phyloP scores from a whole-genome alignment of 345 rosid species.

The Abelmoschus esculentus region DNA sequence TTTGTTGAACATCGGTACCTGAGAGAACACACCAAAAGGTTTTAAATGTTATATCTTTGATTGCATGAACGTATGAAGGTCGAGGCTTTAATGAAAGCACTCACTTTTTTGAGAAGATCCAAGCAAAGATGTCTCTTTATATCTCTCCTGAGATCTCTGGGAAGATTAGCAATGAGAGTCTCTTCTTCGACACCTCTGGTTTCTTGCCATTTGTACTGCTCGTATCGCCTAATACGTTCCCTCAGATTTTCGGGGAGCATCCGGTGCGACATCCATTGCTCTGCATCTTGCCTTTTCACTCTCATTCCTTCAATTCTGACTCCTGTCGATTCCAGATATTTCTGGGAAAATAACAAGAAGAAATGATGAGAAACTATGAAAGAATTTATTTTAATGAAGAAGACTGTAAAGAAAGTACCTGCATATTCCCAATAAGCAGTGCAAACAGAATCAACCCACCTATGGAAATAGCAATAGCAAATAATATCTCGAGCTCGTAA shows the following conservation, averaged over 20 bases:
- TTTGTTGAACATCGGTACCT: constrained; percentile 71
- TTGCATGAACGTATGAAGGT: neutral
- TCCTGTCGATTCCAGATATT: constrained; percentile 61
- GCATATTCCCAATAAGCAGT: constrained; percentile 56
- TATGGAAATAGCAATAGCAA: constrained; percentile 36
- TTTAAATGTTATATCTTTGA: neutral
- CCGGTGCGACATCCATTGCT: constrained; percentile 83
- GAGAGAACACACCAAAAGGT: neutral
- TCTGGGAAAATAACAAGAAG: constrained; percentile 25
- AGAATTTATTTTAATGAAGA: neutral
- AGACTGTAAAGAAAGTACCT: constrained; percentile 24
- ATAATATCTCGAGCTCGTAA: constrained; percentile 33
- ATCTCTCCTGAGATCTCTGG: constrained; percentile 72
- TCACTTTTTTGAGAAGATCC: constrained; percentile 56
- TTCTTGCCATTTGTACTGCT: constrained; percentile 85
- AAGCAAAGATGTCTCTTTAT: constrained; percentile 77
- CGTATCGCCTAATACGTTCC: constrained; percentile 57
- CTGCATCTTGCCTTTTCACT: constrained; percentile 68
- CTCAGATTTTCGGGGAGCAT: constrained; percentile 56
- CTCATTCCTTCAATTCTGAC: constrained; percentile 79
- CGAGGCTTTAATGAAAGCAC: constrained; percentile 9
- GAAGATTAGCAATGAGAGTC: constrained; percentile 46
- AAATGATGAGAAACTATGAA: neutral
- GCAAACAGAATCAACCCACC: constrained; percentile 51
- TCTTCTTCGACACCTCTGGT: constrained; percentile 82